Evolutionary conservation across 768 basidiomycete genomes (phyloP).

Genomic region (Serendipita sp.): DNA sequence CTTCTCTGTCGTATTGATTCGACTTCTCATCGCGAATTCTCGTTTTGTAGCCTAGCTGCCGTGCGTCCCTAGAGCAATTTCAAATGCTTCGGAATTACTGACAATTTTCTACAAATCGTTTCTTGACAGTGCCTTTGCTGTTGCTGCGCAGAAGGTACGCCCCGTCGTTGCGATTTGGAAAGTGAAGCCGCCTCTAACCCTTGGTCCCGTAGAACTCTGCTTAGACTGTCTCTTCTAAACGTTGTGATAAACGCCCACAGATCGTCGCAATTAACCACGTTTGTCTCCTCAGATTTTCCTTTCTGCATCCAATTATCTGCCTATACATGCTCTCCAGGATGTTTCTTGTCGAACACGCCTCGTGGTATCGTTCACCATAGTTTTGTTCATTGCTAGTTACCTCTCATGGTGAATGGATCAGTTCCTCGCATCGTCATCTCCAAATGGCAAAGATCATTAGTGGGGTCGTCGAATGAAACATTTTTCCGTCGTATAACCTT

Average conservation of each 20-base stretch:
- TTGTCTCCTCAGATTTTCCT: neutral
- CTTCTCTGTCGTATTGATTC: neutral
- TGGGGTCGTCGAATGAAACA: neutral
- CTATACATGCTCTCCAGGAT: neutral
- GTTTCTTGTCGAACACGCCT: neutral
- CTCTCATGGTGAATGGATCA: neutral
- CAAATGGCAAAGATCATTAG: neutral
- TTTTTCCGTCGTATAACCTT: neutral
- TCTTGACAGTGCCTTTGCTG: conserved; percentile 26
- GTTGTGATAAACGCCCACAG: neutral
- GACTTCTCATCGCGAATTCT: conserved; percentile 20
- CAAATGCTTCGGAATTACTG: neutral
- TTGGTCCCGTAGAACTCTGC: neutral
- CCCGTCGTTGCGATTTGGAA: neutral
- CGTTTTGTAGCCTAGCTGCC: conserved; percentile 9
- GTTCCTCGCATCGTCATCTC: neutral
- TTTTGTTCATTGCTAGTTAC: neutral
- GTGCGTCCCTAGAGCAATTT: conserved; percentile 1
- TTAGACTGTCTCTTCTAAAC: neutral
- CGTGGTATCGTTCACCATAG: too few species aligned
- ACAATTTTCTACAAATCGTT: conserved; percentile 6
- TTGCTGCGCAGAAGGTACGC: conserved; percentile 42
- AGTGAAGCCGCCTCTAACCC: conserved; percentile 18
- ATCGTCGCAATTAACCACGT: too few species aligned
- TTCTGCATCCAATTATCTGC: neutral